Conservation (phyloP, 768 basidiomycete genomes). For the Hericium coralloides region DNA sequence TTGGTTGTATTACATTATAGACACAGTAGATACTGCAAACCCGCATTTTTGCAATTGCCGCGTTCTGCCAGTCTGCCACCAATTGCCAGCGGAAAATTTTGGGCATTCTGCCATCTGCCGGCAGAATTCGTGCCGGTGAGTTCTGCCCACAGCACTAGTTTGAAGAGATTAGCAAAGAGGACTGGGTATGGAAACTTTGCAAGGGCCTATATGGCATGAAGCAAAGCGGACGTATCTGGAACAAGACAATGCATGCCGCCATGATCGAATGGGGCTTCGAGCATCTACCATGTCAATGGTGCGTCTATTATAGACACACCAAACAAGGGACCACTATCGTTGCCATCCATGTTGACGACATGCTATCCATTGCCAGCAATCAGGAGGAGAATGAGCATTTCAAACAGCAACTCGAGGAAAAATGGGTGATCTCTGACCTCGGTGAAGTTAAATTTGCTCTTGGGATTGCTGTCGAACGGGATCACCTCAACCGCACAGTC, state of each 20-base stretch:
- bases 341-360: conserved; percentile 19
- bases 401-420: conserved; percentile 16
- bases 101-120: no score
- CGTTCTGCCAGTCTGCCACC: conserved; percentile 1
- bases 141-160: no score
- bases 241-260: conserved; percentile 17
- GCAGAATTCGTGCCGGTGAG: no score
- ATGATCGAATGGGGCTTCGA: neutral
- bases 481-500: conserved; percentile 16
- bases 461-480: conserved; percentile 22
- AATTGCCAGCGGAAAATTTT: conserved; percentile 10
- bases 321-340: neutral
- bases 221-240: conserved; percentile 26
- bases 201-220: conserved; percentile 30
- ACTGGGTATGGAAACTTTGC: conserved; percentile 5
- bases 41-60: neutral
- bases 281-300: neutral
- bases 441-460: conserved; percentile 20
- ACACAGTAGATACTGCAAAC: no score
- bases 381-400: conserved; percentile 1
- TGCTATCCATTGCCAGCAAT: conserved; percentile 20
- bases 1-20: no score
- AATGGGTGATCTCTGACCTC: conserved; percentile 23
- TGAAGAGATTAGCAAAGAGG: neutral
- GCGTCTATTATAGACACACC: neutral